phyloP scores from a whole-genome alignment of 192 early-diverging fungal species.

The Neocallimastix lanati region DNA sequence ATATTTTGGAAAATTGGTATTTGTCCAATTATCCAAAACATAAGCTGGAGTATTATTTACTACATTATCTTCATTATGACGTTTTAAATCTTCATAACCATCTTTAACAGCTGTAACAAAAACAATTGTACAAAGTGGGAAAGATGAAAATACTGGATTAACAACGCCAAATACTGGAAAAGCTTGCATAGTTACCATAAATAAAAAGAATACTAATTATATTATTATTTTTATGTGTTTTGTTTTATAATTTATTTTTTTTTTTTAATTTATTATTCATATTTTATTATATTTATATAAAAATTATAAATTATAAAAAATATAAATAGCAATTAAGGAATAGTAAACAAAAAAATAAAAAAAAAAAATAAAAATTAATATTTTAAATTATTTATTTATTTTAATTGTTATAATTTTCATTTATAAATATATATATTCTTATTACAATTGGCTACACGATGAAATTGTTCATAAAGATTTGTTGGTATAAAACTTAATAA shows the following conservation, averaged over 20 bases:
- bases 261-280: too few species aligned
- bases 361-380: too few species aligned
- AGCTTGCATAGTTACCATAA: constrained; percentile 63
- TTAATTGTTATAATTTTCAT: too few species aligned
- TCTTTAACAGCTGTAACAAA: constrained; percentile 67
- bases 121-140: constrained; percentile 68
- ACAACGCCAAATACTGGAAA: constrained; percentile 46
- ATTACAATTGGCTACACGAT: constrained; percentile 60
- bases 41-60: constrained; percentile 44
- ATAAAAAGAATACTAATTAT: constrained; percentile 58
- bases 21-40: constrained; percentile 23
- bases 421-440: too few species aligned
- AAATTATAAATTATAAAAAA: too few species aligned
- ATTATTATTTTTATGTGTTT: too few species aligned
- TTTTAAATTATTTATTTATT: too few species aligned
- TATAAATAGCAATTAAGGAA: too few species aligned
- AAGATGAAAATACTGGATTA: constrained; percentile 51
- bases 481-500: constrained; percentile 77
- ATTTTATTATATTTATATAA: too few species aligned
- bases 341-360: too few species aligned
- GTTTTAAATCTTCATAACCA: constrained; percentile 79
- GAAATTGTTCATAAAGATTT: constrained; percentile 94
- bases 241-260: too few species aligned
- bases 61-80: constrained; percentile 60
- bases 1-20: constrained; percentile 28